phyloP scores from a whole-genome alignment of 306 rosid species.

The Quercus bicolor region DNA sequence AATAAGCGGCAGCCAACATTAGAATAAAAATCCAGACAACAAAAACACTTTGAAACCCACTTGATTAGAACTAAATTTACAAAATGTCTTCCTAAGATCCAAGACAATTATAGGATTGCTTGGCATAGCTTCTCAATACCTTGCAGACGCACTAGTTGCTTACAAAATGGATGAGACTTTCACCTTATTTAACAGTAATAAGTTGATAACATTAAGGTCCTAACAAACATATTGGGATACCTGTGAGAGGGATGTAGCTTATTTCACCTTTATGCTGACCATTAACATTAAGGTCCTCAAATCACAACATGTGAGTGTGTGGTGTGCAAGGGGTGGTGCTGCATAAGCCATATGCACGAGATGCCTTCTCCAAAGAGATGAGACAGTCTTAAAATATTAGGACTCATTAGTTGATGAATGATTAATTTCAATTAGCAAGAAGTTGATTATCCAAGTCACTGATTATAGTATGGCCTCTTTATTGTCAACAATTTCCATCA shows the following conservation, averaged over 20 bases:
- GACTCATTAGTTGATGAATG: no score
- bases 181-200: neutral
- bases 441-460: no score
- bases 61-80: neutral
- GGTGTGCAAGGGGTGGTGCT: no score
- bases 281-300: neutral
- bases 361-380: no score
- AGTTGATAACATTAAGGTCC: neutral
- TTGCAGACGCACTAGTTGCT: neutral
- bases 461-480: neutral
- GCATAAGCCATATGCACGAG: no score
- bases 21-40: neutral
- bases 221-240: neutral
- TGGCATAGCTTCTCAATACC: neutral
- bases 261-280: no score
- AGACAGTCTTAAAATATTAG: no score
- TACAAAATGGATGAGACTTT: neutral
- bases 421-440: no score
- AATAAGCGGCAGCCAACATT: slow-evolving; percentile 13
- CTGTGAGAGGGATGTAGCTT: no score
- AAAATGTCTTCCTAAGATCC: neutral
- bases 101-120: neutral
- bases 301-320: no score
- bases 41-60: neutral
- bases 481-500: no score